phyloP scores from a whole-genome alignment of 805 yeast genomes.

The Zygoascus bituminiphila region DNA sequence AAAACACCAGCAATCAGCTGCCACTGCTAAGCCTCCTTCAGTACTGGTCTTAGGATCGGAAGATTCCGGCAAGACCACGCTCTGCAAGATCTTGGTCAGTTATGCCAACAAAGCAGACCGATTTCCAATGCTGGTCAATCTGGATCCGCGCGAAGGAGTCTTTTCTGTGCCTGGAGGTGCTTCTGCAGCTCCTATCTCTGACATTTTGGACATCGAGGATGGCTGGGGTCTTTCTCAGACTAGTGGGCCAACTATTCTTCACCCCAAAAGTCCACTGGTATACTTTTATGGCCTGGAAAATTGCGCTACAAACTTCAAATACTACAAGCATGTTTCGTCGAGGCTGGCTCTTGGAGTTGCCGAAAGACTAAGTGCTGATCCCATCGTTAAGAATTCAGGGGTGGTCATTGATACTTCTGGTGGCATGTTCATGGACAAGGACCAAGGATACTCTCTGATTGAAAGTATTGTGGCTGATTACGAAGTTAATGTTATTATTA shows the following conservation, averaged over 20 bases:
- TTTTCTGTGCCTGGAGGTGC: slow-evolving; percentile 76
- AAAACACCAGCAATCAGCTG: slow-evolving; percentile 6
- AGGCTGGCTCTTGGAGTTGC: slow-evolving; percentile 42
- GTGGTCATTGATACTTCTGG: slow-evolving; percentile 70
- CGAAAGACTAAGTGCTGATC: slow-evolving; percentile 44
- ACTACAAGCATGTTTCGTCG: slow-evolving; percentile 43
- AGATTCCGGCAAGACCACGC: slow-evolving; percentile 70
- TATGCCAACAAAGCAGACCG: slow-evolving; percentile 64
- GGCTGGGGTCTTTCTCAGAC: slow-evolving; percentile 72
- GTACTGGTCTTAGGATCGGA: slow-evolving; percentile 67
- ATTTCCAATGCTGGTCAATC: slow-evolving; percentile 66
- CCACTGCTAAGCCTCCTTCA: slow-evolving; percentile 32
- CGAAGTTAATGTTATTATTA: slow-evolving; percentile 51
- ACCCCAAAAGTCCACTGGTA: slow-evolving; percentile 85
- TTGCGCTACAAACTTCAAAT: slow-evolving; percentile 46
- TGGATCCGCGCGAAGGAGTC: slow-evolving; percentile 67
- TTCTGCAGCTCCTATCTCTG: slow-evolving; percentile 77
- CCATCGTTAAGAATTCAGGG: slow-evolving; percentile 40
- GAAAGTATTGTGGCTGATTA: slow-evolving; percentile 53
- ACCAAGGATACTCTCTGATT: slow-evolving; percentile 34
- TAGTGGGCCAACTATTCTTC: slow-evolving; percentile 40
- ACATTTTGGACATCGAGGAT: slow-evolving; percentile 58
- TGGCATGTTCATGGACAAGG: slow-evolving; percentile 14
- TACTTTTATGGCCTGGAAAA: slow-evolving; percentile 67
- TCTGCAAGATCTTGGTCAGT: slow-evolving; percentile 58